Percentiles rank a stretch among this genome's conserved stretches.
Evolutionary conservation across 2,329 filamentous ascomycete genomes (phyloP).

Genomic region (Fusarium multiceps): DNA sequence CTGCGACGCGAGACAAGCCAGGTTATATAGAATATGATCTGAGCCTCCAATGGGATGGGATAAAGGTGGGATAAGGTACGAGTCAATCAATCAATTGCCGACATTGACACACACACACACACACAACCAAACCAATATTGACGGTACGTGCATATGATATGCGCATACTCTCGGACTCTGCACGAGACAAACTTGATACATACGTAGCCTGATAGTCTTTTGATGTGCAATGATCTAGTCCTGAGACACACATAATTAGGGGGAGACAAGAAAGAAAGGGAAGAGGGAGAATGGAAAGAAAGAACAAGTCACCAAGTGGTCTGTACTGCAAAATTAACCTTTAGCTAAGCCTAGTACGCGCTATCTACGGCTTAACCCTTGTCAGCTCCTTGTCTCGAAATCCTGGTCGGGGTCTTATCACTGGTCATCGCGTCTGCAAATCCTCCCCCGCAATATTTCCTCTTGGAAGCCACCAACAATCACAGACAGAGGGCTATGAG

Average conservation of each 20-base stretch:
- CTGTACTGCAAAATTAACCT: background rate
- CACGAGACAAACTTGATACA: constrained; percentile 6
- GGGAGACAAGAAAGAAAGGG: background rate
- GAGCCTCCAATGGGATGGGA: background rate
- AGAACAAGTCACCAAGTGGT: background rate
- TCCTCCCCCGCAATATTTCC: background rate
- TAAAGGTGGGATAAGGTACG: background rate
- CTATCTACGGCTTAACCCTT: background rate
- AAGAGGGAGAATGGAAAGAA: background rate
- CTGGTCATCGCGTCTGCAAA: background rate
- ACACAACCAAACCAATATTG: no score
- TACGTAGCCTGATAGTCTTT: background rate
- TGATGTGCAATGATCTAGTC: no score
- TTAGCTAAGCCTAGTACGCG: background rate
- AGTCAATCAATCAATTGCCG: background rate
- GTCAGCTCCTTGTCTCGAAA: background rate
- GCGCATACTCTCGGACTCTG: background rate
- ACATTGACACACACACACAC: background rate
- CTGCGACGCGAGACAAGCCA: background rate
- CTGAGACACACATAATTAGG: background rate
- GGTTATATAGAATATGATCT: background rate
- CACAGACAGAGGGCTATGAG: no score
- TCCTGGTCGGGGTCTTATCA: background rate
- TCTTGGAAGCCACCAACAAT: background rate
- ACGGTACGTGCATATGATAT: background rate